Evolutionary conservation across 73 alveolate genomes (phyloP), one percentile per base, ranked within the genome.

Genomic region (Paramecium biaurelia): DNA sequence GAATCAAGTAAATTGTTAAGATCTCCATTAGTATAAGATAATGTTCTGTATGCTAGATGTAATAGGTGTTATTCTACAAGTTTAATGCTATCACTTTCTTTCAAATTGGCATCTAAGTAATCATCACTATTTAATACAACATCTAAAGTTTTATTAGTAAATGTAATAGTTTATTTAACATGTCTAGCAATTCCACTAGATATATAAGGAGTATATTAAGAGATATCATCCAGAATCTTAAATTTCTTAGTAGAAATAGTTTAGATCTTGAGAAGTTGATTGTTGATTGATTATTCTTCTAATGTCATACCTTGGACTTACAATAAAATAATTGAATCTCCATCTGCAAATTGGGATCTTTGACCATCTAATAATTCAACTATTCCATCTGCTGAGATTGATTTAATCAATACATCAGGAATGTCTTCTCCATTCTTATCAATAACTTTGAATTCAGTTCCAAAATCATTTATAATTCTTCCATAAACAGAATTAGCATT

Each of bases 341-440:
- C 98, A 92, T 95, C 98, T 41, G 93, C 95, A 58, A 87, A 92
- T 57, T 76, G 79, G 24, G 95, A 96, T 63, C 85, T 92, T 15
- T 59, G 56, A 7, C 92, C 89, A 14, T 84, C 95, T 2, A 94
- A 88, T 42, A 95, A 92, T 21, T 85, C 93, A 9, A 95, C 97
- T 42, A 92, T 38, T 20, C 97, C 96, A 89, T 94, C 96, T 49
- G 76, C 89, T 43, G 93, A 41, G 24, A 94, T 95, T 7, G 49
- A 23, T 74, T 95, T 93, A 42, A 94, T 94, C 93, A 92, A 37
- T 38, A 89, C 95, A 37, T 97, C 99, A 89, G 95, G 93, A 20
- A 92, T 93, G 45, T 95, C 96, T 92, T 98, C 99, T 34, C 99
- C 99, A 86, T 96, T 96, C 85, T 94, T 95, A 92, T 98, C 99